Base-by-base conservation (phyloP, 1,139 yeast species). In the Arxiozyma bovina region DNA sequence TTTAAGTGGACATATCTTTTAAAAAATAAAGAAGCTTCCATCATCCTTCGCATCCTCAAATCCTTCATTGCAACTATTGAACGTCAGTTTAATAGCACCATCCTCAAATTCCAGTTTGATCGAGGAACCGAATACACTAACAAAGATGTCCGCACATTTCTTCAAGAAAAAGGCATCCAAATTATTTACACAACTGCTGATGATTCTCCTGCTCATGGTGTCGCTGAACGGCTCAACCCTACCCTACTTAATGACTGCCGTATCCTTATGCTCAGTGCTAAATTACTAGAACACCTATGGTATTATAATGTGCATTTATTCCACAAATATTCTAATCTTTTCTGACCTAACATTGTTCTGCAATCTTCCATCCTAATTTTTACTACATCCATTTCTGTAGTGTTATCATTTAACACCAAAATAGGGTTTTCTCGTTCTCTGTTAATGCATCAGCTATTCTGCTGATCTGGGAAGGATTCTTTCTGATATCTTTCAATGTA, bases 231-330 rank as follows among this genome's bases (percentile, higher is more conserved):
- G 18, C 27, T 46, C n/a, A 54, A 53, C 43, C 47, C 45, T 7
- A 50, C 54, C 1, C 22, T 55, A 5, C 15, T 55, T 27, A 54
- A 55, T 30, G 57, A 55, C 22, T 54, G 57, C 22, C 21, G 58
- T 18, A 52, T 57, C 17, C 30, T 51, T 5, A 45, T 55, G 12
- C n/a, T 20, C 15, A 6, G 27, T 23, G 34, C 43, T n/a, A 44
- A 48, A 8, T 7, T 55, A 20, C 55, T 53, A 15, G 27, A 43
- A 8, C 40, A 48, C 34, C 21, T 53, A 20, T 56, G 57, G 58
- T 56, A 30, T 30, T 46, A 50, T 42, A n/a, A n/a, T n/a, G n/a
- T n/a, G n/a, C n/a, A n/a, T n/a, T n/a, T n/a, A n/a, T n/a, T n/a
- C n/a, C n/a, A n/a, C n/a, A n/a, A n/a, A n/a, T n/a, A n/a, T n/a